These are phyloP conservation scores for Penicillium chermesinum DNA, from an alignment of 495 filamentous ascomycete genomes.

Conservation along the genomic window DNA sequence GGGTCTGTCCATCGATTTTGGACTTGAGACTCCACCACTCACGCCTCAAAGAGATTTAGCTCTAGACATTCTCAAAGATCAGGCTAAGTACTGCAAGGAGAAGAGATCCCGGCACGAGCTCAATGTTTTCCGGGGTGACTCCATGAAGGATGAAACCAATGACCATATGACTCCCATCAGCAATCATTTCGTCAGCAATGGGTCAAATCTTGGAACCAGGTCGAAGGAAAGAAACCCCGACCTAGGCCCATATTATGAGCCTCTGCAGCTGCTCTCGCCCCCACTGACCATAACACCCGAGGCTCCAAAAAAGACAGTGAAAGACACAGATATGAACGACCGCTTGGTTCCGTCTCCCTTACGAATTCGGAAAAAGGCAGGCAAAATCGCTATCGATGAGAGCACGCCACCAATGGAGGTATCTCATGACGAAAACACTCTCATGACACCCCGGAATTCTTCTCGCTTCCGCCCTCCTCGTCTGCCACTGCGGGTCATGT, in stretches of 20 bases:
- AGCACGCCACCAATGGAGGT: background rate
- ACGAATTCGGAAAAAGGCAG: background rate
- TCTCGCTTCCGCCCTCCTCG: conserved; percentile 14
- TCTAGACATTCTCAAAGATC: background rate
- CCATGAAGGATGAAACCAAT: background rate
- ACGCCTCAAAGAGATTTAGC: background rate
- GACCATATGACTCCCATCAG: background rate
- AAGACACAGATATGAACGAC: background rate
- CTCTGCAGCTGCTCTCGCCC: background rate
- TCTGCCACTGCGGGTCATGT: conserved; percentile 22
- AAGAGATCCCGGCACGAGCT: background rate
- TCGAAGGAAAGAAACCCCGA: no score
- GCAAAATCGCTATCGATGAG: background rate
- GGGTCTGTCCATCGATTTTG: background rate
- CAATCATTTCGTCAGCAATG: background rate
- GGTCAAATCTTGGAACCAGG: no score
- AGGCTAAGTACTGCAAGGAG: background rate
- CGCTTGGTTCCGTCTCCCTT: background rate
- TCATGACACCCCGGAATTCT: background rate
- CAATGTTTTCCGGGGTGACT: background rate
- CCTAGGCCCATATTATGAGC: no score
- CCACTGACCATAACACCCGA: background rate
- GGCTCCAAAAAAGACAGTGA: background rate
- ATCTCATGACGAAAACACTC: background rate
- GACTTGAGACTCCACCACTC: background rate